Base-by-base conservation (phyloP, 164 flowering plant genomes). In the Malania oleifera region DNA sequence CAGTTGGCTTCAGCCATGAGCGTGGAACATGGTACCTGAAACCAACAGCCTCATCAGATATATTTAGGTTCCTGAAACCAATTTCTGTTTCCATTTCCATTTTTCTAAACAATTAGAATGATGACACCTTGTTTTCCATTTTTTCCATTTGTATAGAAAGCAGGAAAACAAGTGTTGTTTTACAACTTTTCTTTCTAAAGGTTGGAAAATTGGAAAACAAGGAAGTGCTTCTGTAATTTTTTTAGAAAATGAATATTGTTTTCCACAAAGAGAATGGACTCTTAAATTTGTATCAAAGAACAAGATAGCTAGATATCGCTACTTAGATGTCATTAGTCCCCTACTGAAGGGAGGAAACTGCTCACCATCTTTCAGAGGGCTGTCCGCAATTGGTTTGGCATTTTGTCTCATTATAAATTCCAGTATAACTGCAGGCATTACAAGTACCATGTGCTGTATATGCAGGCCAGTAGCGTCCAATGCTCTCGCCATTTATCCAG, bases 401-500 rank as follows among this genome's bases (percentile, higher is more conserved):
- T 73, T 82, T 82, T 50, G 75, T 77, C 35, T 81, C 84, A 27
- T 18, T 40, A 53, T 54, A 91, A 1, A 47, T 66, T 50, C 98
- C 95, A 26, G 81, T 72, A 59, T 88, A 91, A 52, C 52, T 71
- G 52, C 98, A 91, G 20, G 20, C 62, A 22, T 75, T 70, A 48
- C 96, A 91, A n/a, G 41, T 61, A 57, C 93, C 92, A 13, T 39
- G 54, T 26, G 96, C 86, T 53, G 52, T 76, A 43, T 88, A 80
- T 52, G 73, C 90, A 59, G 96, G 92, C 91, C 95, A 88, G 63
- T 86, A 80, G 31, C 95, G 85, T 29, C 96, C 98, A 34, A 91
- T 75, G 72, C 80, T 74, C 46, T 72, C 72, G 12, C 92, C 95
- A 50, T 91, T 88, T 54, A 91, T 67, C 98, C 98, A 91, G 31